phyloP scores from a whole-genome alignment of 495 filamentous ascomycete genomes.

The Annulohypoxylon bovei region DNA sequence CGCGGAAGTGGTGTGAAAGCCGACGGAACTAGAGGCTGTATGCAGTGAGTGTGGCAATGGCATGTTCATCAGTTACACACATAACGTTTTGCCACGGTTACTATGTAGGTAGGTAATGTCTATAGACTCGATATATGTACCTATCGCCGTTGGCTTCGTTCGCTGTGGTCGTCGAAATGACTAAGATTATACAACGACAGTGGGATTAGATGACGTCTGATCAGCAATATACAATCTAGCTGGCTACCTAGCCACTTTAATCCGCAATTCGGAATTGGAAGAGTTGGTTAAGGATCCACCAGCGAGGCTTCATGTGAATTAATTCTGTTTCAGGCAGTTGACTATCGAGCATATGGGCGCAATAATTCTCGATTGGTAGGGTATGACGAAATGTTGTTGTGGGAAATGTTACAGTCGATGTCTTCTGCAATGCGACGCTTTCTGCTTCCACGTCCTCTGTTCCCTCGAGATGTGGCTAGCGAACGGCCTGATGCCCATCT shows the following conservation, averaged over 20 bases:
- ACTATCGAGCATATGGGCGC: neutral
- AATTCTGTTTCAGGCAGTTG: constrained; percentile 24
- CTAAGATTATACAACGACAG: neutral
- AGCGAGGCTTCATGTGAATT: constrained; percentile 23
- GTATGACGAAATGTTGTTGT: constrained; percentile 37
- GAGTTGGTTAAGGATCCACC: constrained; percentile 28
- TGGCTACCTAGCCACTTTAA: neutral
- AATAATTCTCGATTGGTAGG: constrained; percentile 28
- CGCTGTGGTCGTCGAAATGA: neutral
- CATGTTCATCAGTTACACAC: constrained; percentile 10
- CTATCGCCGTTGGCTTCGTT: neutral
- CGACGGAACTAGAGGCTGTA: constrained; percentile 11
- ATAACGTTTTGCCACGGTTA: constrained; percentile 3
- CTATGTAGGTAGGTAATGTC: neutral
- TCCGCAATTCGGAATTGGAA: constrained; percentile 9
- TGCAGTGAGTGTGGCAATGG: constrained; percentile 22
- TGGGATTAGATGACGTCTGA: neutral
- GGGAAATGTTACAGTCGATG: constrained; percentile 30
- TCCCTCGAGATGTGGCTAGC: constrained; percentile 34
- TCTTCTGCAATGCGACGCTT: constrained; percentile 37
- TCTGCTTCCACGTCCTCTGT: constrained; percentile 22
- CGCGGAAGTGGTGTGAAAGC: constrained; percentile 30
- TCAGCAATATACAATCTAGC: neutral
- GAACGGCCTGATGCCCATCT: constrained; percentile 25
- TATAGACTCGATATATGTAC: neutral